Conservation (phyloP, 345 rosid genomes). For the Geranium brycei region DNA sequence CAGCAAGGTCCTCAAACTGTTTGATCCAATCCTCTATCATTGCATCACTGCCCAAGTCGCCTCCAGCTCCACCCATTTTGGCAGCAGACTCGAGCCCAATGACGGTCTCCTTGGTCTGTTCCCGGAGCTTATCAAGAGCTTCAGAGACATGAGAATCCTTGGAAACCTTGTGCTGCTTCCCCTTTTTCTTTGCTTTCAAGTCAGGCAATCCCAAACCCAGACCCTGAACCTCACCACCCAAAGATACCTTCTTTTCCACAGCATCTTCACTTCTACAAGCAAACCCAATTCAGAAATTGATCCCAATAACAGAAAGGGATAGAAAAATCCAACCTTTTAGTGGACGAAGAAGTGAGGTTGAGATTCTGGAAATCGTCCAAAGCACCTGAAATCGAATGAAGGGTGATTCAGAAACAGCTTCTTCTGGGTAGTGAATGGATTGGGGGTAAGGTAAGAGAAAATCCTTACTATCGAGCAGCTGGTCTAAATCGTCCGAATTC, state of each 20-base stretch:
- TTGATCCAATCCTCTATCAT: conserved; percentile 88
- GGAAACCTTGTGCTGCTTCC: conserved; percentile 40
- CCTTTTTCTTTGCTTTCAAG: conserved; percentile 72
- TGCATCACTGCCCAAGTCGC: conserved; percentile 51
- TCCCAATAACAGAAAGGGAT: conserved; percentile 2
- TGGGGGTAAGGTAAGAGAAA: background rate
- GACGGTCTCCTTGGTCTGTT: conserved; percentile 77
- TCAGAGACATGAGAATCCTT: conserved; percentile 65
- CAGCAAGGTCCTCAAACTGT: conserved; percentile 88
- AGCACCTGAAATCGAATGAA: conserved; percentile 49
- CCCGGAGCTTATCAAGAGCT: conserved; percentile 75
- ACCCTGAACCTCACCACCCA: conserved; percentile 62
- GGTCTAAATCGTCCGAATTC: conserved; percentile 76
- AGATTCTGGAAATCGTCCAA: conserved; percentile 93
- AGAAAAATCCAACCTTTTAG: conserved; percentile 11
- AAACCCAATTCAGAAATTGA: conserved; percentile 4
- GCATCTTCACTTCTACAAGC: conserved; percentile 36
- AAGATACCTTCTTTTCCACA: conserved; percentile 21
- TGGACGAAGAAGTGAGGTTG: conserved; percentile 34
- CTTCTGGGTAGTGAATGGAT: background rate
- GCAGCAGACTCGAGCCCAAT: conserved; percentile 71
- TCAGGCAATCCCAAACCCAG: conserved; percentile 92
- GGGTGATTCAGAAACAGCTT: background rate
- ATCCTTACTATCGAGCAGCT: conserved; percentile 78
- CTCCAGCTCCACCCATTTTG: conserved; percentile 13